A percentile compares a stretch with the other conserved stretches of the same genome.
These are phyloP conservation scores for Forsythia suspensa DNA, from an alignment of 257 asterid genomes.

Conservation along the genomic window DNA sequence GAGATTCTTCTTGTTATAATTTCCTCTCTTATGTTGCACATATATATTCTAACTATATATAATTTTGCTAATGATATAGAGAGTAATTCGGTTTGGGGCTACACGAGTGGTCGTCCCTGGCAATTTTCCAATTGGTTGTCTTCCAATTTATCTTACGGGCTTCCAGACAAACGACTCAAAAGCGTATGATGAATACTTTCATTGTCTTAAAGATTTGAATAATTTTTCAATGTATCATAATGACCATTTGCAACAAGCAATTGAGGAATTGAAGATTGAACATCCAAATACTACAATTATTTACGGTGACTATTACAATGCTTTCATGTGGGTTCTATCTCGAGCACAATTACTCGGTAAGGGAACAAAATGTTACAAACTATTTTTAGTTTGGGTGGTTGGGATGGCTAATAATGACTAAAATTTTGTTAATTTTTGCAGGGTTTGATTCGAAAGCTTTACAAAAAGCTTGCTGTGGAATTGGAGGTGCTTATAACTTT, in stretches of 20 bases:
- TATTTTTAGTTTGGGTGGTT: background rate
- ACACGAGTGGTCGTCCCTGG: constrained; percentile 25
- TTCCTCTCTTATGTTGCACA: too few relatives aligned
- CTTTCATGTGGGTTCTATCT: constrained; percentile 11
- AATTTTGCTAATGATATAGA: background rate
- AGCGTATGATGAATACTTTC: constrained; percentile 12
- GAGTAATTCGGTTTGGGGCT: constrained; percentile 19
- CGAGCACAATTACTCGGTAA: background rate
- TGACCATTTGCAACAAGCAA: constrained; percentile 11
- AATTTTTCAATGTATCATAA: constrained; percentile 25
- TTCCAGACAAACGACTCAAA: background rate
- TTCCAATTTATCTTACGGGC: constrained; percentile 20
- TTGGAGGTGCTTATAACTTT: constrained; percentile 26
- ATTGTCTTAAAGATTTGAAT: constrained; percentile 14
- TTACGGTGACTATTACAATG: constrained; percentile 28
- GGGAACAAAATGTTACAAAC: background rate
- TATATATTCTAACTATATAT: background rate
- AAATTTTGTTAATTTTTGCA: background rate
- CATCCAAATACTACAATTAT: constrained; percentile 15
- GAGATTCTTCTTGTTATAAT: background rate
- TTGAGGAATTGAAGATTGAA: constrained; percentile 10
- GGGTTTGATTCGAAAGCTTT: constrained; percentile 10
- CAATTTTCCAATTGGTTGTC: constrained; percentile 27
- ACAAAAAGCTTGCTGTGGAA: constrained; percentile 27
- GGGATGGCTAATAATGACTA: background rate